phyloP scores from a whole-genome alignment of 768 basidiomycete genomes.

The Fibroporia radiculosa region DNA sequence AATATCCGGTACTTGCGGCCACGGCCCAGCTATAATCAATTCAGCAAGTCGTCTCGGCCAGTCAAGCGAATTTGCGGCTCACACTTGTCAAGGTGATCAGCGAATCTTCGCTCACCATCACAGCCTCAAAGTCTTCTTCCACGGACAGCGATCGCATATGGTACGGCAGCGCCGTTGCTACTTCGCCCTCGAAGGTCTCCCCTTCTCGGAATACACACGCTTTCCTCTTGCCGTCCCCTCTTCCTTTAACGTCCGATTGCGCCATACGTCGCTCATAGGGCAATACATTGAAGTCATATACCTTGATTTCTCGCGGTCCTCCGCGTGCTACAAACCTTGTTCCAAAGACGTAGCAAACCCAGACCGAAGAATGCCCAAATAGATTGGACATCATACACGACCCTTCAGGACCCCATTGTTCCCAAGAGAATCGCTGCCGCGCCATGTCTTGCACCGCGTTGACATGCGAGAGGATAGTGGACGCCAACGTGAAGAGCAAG shows the following conservation, averaged over 20 bases:
- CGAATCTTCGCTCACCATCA: conserved; percentile 52
- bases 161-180: conserved; percentile 42
- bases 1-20: conserved; percentile 17
- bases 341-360: conserved; percentile 55
- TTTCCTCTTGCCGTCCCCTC: conserved; percentile 2
- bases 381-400: conserved; percentile 35
- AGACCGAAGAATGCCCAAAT: conserved; percentile 26
- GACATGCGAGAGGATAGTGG: conserved; percentile 26
- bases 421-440: conserved; percentile 31
- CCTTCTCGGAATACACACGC: not conserved
- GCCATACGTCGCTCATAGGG: conserved; percentile 25
- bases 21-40: conserved; percentile 3
- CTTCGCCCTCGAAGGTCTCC: conserved; percentile 28
- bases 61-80: not conserved
- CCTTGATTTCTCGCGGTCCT: conserved; percentile 21
- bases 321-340: conserved; percentile 30
- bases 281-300: conserved; percentile 48
- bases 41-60: not conserved
- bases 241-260: conserved; percentile 10
- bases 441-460: conserved; percentile 13
- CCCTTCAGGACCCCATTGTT: conserved; percentile 42
- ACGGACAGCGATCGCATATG: conserved; percentile 23
- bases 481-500: conserved; percentile 36
- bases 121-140: conserved; percentile 18
- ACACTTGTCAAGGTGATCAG: conserved; percentile 37